Evolutionary conservation across 768 basidiomycete genomes (phyloP).

Genomic region (Leccinum olivaceopallidum): DNA sequence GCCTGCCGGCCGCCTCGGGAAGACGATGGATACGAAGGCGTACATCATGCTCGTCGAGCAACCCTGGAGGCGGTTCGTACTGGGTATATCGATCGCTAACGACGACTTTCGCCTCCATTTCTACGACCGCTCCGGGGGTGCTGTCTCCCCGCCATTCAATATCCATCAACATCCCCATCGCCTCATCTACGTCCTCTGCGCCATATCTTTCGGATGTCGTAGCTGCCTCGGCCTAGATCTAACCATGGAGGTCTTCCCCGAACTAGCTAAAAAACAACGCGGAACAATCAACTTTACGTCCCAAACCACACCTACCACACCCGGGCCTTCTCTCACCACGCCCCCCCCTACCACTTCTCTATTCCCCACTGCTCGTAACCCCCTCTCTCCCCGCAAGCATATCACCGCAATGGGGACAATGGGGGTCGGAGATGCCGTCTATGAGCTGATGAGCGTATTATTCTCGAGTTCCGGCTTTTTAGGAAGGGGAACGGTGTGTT

Average conservation of each 20-base stretch:
- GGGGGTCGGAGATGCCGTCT: background rate
- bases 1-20: background rate
- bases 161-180: background rate
- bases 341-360: too few species aligned
- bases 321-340: too few species aligned
- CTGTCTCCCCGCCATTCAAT: background rate
- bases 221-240: background rate
- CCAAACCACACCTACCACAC: too few species aligned
- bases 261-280: too few species aligned
- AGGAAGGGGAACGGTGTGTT: background rate
- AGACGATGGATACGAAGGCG: background rate
- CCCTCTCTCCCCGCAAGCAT: too few species aligned
- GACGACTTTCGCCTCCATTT: background rate
- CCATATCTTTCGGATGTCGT: background rate
- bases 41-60: background rate
- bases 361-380: too few species aligned
- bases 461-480: background rate
- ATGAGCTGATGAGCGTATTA: background rate
- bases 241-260: background rate
- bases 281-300: too few species aligned
- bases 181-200: background rate
- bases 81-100: background rate
- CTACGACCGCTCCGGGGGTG: background rate
- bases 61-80: background rate
- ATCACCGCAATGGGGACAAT: background rate